Percentiles rank a stretch among this genome's conserved stretches.
phyloP scores from a whole-genome alignment of 2,329 filamentous ascomycete genomes.

The Coniochaeta sp. region DNA sequence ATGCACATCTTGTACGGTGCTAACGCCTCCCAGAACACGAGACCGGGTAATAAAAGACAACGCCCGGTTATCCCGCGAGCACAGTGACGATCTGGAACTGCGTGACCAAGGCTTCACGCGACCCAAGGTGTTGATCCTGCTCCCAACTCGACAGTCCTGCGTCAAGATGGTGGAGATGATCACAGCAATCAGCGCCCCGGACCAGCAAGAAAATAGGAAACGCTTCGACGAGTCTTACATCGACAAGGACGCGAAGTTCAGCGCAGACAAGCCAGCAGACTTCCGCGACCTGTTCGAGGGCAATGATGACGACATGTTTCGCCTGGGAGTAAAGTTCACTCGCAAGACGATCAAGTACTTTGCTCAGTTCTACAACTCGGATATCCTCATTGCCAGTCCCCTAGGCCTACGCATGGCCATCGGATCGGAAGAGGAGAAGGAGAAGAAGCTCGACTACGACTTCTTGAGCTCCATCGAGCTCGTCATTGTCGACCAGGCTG shows the following conservation, averaged over 20 bases:
- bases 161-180: slow-evolving; percentile 73
- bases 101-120: slow-evolving; percentile 94
- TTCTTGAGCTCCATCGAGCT: slow-evolving; percentile 93
- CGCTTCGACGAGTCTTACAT: slow-evolving; percentile 82
- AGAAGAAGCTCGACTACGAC: slow-evolving; percentile 66
- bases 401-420: slow-evolving; percentile 87
- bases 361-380: slow-evolving; percentile 90
- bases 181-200: slow-evolving; percentile 66
- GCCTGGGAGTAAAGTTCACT: slow-evolving; percentile 93
- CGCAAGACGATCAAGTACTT: slow-evolving; percentile 94
- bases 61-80: slow-evolving; percentile 63
- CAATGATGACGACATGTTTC: slow-evolving; percentile 96
- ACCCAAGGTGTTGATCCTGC: slow-evolving; percentile 83
- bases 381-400: slow-evolving; percentile 88
- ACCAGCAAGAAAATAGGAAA: slow-evolving; percentile 92
- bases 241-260: slow-evolving; percentile 60
- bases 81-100: slow-evolving; percentile 62
- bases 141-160: slow-evolving; percentile 84
- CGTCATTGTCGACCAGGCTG: slow-evolving; percentile 82
- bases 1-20: not conserved
- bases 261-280: slow-evolving; percentile 72
- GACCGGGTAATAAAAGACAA: slow-evolving; percentile 93
- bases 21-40: slow-evolving; percentile 52
- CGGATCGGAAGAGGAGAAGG: slow-evolving; percentile 62
- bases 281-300: slow-evolving; percentile 86